Evolutionary conservation across 2,329 filamentous ascomycete genomes (phyloP).

Genomic region (Colletotrichum magnum): DNA sequence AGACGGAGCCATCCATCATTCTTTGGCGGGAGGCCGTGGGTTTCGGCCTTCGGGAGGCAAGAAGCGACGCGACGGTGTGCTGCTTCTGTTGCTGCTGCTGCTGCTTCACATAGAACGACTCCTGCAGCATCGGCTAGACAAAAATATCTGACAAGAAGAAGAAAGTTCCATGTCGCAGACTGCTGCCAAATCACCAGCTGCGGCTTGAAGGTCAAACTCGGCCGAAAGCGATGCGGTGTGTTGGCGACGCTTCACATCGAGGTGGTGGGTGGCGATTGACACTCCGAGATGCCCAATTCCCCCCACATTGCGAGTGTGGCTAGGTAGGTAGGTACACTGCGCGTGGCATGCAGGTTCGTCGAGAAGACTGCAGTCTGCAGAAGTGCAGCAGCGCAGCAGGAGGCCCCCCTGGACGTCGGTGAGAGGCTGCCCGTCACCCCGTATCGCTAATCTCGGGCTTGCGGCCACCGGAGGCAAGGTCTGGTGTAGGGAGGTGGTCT

Average conservation of each 20-base stretch:
- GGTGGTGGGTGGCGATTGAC: background rate
- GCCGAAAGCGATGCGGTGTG: background rate
- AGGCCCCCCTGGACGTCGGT: too few relatives aligned
- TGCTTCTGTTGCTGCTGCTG: background rate
- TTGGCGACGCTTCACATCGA: background rate
- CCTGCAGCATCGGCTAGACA: background rate
- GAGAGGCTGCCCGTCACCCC: background rate
- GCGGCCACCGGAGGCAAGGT: too few relatives aligned
- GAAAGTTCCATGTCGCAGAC: constrained; percentile 17
- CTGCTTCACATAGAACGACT: background rate
- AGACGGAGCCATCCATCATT: background rate
- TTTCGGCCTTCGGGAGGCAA: background rate
- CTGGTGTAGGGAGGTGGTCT: background rate
- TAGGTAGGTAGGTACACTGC: background rate
- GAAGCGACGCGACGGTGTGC: constrained; percentile 2
- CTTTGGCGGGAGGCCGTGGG: background rate
- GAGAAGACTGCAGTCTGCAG: too few relatives aligned
- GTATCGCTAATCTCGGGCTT: constrained; percentile 1
- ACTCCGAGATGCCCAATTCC: background rate
- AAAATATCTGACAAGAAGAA: background rate
- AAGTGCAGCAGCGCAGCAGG: too few relatives aligned
- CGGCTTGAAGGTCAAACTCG: background rate
- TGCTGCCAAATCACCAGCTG: background rate
- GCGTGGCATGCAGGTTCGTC: too few relatives aligned
- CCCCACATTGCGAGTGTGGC: background rate